A percentile compares a stretch with the other conserved stretches of the same genome.
Conservation (phyloP, 139 green algal genomes). For the Volvox reticuliferus region DNA sequence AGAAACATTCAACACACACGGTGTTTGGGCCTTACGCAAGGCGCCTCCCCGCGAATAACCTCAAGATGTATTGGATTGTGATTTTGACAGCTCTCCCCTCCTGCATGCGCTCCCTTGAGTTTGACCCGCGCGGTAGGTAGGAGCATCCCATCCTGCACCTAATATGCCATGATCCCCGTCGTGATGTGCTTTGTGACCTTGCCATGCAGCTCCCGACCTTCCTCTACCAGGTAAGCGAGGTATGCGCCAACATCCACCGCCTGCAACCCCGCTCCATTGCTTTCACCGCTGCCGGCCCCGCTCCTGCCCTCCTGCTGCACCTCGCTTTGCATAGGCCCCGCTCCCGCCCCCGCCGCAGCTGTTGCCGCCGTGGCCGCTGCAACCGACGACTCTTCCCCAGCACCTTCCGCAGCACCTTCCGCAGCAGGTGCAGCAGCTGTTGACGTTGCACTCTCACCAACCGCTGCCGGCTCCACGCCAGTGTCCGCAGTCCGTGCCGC, state of each 20-base stretch:
- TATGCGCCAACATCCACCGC: slow-evolving; percentile 53
- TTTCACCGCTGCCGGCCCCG: background rate
- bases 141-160: background rate
- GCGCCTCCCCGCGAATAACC: no score
- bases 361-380: background rate
- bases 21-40: no score
- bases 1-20: no score
- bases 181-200: slow-evolving; percentile 13
- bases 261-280: background rate
- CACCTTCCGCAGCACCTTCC: background rate
- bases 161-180: background rate
- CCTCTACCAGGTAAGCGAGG: slow-evolving; percentile 38
- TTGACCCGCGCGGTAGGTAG: no score
- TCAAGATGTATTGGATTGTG: no score
- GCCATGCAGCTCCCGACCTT: slow-evolving; percentile 34
- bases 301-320: background rate
- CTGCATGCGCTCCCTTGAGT: no score
- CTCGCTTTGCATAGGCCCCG: background rate
- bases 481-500: background rate
- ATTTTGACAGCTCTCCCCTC: no score
- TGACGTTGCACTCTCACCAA: background rate
- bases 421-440: no score
- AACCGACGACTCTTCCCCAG: background rate
- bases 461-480: background rate
- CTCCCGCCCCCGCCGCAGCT: background rate